Percentiles rank a stretch among this genome's conserved stretches.
phyloP scores from a whole-genome alignment of 2,329 filamentous ascomycete genomes.

The Pseudogymnoascus destructans region DNA sequence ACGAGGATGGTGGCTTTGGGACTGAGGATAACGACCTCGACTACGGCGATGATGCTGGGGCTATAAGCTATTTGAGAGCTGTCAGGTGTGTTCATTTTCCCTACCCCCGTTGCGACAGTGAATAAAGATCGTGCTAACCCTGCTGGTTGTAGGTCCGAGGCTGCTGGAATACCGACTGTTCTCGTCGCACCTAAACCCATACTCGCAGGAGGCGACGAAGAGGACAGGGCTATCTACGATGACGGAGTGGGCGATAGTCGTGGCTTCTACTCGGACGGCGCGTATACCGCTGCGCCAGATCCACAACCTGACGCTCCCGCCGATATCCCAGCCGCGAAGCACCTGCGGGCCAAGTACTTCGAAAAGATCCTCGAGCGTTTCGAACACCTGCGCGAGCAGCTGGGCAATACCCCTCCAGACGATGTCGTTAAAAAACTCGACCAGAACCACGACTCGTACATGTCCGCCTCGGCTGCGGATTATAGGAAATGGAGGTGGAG shows the following conservation, averaged over 20 bases:
- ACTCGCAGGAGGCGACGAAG: slow-evolving; percentile 23
- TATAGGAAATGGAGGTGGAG: slow-evolving; percentile 39
- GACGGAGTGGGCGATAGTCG: slow-evolving; percentile 38
- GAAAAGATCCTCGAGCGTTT: slow-evolving; percentile 53
- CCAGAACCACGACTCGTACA: slow-evolving; percentile 36
- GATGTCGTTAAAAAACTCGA: slow-evolving; percentile 40
- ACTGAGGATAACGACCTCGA: slow-evolving; percentile 40
- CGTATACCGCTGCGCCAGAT: slow-evolving; percentile 53
- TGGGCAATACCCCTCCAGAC: slow-evolving; percentile 43
- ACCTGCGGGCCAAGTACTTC: slow-evolving; percentile 40
- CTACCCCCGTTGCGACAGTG: neutral
- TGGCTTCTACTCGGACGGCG: slow-evolving; percentile 65
- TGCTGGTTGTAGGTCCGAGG: slow-evolving; percentile 54
- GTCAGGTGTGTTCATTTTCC: slow-evolving; percentile 45
- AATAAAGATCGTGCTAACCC: slow-evolving; percentile 28
- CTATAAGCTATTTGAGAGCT: slow-evolving; percentile 55
- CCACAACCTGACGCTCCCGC: neutral
- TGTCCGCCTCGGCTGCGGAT: slow-evolving; percentile 38
- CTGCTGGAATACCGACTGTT: slow-evolving; percentile 57
- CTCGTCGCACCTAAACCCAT: slow-evolving; percentile 46
- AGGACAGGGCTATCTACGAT: slow-evolving; percentile 35
- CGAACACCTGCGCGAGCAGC: slow-evolving; percentile 43
- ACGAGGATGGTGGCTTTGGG: slow-evolving; percentile 29
- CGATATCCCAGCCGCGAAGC: neutral
- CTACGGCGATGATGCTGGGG: slow-evolving; percentile 49